Evolutionary conservation across 1,139 yeast species (phyloP).

Genomic region (Pichia kudriavzevii): DNA sequence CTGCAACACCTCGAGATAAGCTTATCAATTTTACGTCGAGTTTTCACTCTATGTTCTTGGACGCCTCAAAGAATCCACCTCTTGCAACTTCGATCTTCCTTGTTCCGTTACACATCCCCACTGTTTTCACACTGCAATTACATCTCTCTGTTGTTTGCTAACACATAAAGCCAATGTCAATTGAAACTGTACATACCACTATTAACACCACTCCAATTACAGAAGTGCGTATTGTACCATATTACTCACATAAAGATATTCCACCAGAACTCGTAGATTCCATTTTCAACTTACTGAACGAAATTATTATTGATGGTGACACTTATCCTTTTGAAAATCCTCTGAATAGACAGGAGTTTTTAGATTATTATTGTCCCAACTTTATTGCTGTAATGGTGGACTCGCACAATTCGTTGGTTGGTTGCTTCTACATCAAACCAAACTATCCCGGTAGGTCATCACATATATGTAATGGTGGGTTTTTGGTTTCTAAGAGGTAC

Average conservation of each 20-base stretch:
- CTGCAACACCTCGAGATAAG: too few relatives aligned
- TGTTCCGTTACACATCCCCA: too few relatives aligned
- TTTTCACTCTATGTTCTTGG: too few relatives aligned
- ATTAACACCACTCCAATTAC: constrained; percentile 25
- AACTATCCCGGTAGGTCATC: constrained; percentile 72
- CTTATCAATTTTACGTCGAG: too few relatives aligned
- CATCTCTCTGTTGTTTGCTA: too few relatives aligned
- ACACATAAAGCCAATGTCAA: too few relatives aligned
- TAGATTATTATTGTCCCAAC: constrained; percentile 37
- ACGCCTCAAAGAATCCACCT: too few relatives aligned
- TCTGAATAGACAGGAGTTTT: constrained; percentile 30
- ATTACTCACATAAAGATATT: constrained; percentile 41
- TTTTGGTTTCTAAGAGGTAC: constrained; percentile 46
- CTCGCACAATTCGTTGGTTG: constrained; percentile 25
- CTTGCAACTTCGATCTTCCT: too few relatives aligned
- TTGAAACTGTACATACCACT: background rate
- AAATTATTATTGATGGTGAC: constrained; percentile 41
- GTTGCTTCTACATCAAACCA: constrained; percentile 70
- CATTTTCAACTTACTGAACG: constrained; percentile 36
- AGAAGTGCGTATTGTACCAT: constrained; percentile 74
- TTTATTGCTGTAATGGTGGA: constrained; percentile 38
- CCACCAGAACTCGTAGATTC: constrained; percentile 33
- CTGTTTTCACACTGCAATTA: too few relatives aligned
- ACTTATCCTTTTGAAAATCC: constrained; percentile 40
- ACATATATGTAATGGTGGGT: constrained; percentile 77